Evolutionary conservation across 495 filamentous ascomycete genomes (phyloP).

Genomic region (Tetracladium marchalianum): DNA sequence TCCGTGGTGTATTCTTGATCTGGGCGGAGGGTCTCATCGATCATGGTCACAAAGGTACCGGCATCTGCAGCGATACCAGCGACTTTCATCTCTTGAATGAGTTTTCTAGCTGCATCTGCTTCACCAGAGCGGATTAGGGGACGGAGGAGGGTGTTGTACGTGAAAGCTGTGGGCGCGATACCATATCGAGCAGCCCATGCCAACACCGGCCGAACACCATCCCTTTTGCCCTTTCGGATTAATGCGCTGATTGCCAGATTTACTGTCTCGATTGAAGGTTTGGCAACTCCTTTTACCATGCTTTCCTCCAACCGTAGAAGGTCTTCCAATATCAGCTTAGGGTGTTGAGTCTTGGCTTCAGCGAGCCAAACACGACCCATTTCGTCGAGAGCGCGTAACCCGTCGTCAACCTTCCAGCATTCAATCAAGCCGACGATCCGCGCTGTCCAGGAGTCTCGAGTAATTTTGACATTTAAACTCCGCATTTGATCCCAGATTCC

Average conservation of each 20-base stretch:
- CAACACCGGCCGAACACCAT: constrained; percentile 39
- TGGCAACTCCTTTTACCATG: constrained; percentile 27
- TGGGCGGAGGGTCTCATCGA: constrained; percentile 25
- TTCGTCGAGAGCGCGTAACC: constrained; percentile 46
- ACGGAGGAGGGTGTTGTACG: constrained; percentile 60
- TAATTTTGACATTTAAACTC: constrained; percentile 39
- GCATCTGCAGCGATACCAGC: constrained; percentile 36
- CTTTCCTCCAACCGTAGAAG: constrained; percentile 15
- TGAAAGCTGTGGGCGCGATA: constrained; percentile 49
- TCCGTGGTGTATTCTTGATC: constrained; percentile 10
- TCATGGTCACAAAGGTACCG: constrained; percentile 43
- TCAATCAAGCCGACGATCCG: constrained; percentile 50
- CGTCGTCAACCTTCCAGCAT: constrained; percentile 32
- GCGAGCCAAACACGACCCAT: constrained; percentile 46
- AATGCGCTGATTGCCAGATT: constrained; percentile 51
- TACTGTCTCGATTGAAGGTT: constrained; percentile 49
- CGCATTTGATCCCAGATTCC: constrained; percentile 49
- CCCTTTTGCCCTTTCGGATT: constrained; percentile 25
- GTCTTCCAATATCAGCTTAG: constrained; percentile 1
- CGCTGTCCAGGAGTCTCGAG: constrained; percentile 48
- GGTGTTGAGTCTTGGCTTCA: constrained; percentile 15
- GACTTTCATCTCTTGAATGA: constrained; percentile 33
- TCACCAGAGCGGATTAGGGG: constrained; percentile 37
- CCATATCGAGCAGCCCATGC: constrained; percentile 45
- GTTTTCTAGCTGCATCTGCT: constrained; percentile 12